phyloP scores from a whole-genome alignment of 2,329 filamentous ascomycete species.

The Verticillium klebahnii region DNA sequence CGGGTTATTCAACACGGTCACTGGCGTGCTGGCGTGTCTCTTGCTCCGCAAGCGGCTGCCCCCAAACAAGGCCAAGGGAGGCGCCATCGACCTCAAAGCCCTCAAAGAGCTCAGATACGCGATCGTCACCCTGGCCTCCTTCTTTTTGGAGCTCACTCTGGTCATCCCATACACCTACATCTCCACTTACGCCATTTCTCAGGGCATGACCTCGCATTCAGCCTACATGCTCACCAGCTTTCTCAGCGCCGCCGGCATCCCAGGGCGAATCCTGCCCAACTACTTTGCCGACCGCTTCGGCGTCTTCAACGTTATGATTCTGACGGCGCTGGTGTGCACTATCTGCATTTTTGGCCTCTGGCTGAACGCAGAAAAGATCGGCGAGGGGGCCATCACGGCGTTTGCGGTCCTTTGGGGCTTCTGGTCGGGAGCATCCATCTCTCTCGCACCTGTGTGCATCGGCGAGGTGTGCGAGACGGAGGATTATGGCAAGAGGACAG shows the following conservation, averaged over 20 bases:
- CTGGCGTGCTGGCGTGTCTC: constrained; percentile 20
- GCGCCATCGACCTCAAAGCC: constrained; percentile 44
- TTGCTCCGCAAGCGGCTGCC: constrained; percentile 39
- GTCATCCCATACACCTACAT: constrained; percentile 67
- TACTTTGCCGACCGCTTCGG: constrained; percentile 64
- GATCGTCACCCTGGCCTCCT: constrained; percentile 48
- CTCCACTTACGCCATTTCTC: constrained; percentile 52
- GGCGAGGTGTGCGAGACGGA: constrained; percentile 65
- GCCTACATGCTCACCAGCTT: constrained; percentile 65
- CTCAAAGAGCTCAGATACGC: constrained; percentile 45
- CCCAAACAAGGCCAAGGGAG: constrained; percentile 35
- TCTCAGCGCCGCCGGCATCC: constrained; percentile 64
- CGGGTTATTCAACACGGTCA: constrained; percentile 18
- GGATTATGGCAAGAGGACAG: constrained; percentile 65
- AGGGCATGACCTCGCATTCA: constrained; percentile 48
- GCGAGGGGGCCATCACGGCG: constrained; percentile 46
- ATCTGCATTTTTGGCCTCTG: constrained; percentile 52
- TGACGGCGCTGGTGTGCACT: constrained; percentile 44
- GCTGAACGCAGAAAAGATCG: constrained; percentile 43
- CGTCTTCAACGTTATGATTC: constrained; percentile 65
- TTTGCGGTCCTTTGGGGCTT: constrained; percentile 67
- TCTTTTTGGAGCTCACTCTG: constrained; percentile 55
- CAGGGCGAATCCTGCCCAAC: constrained; percentile 65
- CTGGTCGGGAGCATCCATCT: constrained; percentile 64
- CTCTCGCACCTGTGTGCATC: constrained; percentile 66